These are phyloP conservation scores for Talaromyces sp. DNA, from an alignment of 2,329 filamentous ascomycete genomes.

Conservation along the genomic window DNA sequence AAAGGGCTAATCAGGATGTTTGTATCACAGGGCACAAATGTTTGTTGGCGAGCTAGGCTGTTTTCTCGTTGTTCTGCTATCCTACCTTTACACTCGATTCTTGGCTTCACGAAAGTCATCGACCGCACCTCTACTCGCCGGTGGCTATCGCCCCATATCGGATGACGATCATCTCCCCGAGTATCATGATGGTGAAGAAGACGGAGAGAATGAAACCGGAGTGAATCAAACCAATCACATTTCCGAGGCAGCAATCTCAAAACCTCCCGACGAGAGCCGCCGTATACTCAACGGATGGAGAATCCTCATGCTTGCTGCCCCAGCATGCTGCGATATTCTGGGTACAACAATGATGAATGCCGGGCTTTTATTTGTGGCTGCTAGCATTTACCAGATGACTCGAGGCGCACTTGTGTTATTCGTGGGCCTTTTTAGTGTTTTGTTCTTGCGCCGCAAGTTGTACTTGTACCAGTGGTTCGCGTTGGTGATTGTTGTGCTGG, in stretches of 20 bases:
- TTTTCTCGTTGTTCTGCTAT: constrained; percentile 80
- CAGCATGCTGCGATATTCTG: constrained; percentile 88
- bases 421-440: constrained; percentile 88
- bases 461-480: constrained; percentile 90
- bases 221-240: not conserved
- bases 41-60: constrained; percentile 95
- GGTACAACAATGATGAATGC: constrained; percentile 98
- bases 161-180: constrained; percentile 48
- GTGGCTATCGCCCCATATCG: constrained; percentile 64
- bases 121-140: constrained; percentile 43
- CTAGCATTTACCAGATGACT: constrained; percentile 99
- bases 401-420: constrained; percentile 91
- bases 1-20: not conserved
- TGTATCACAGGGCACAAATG: constrained; percentile 68
- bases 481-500: constrained; percentile 78
- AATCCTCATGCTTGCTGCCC: constrained; percentile 73
- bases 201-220: constrained; percentile 36
- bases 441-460: constrained; percentile 78
- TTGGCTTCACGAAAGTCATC: constrained; percentile 39
- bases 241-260: constrained; percentile 42
- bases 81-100: constrained; percentile 63
- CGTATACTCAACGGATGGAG: constrained; percentile 65
- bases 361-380: constrained; percentile 86
- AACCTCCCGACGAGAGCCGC: constrained; percentile 52
- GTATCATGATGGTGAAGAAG: constrained; percentile 22